These are phyloP conservation scores for Arthrinium puccinioides DNA, from an alignment of 2,329 filamentous ascomycete genomes.

Conservation along the genomic window DNA sequence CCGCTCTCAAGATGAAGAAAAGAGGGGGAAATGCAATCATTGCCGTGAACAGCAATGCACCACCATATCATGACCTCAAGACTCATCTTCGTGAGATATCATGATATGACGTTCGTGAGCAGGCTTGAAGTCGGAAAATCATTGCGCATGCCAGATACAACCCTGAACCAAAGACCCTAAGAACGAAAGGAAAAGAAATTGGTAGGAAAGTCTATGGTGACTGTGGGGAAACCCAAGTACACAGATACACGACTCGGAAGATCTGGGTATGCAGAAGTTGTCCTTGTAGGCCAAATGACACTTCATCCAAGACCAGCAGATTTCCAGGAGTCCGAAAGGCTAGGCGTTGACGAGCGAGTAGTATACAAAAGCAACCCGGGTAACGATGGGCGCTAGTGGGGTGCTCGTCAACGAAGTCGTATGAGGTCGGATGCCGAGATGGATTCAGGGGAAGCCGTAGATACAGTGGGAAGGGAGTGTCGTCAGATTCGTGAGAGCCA, in stretches of 20 bases:
- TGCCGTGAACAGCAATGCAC: neutral
- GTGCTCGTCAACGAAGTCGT: slow-evolving; percentile 14
- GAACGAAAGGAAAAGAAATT: slow-evolving; percentile 7
- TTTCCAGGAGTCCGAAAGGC: slow-evolving; percentile 9
- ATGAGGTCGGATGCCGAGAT: slow-evolving; percentile 12
- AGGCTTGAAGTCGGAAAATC: slow-evolving; percentile 1
- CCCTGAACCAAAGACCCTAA: neutral
- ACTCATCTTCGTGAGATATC: slow-evolving; percentile 1
- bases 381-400: slow-evolving; percentile 13
- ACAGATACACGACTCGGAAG: slow-evolving; percentile 14
- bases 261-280: slow-evolving; percentile 8
- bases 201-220: slow-evolving; percentile 17
- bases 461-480: slow-evolving; percentile 11
- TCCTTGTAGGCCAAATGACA: slow-evolving; percentile 8
- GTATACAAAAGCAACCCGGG: slow-evolving; percentile 21
- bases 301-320: slow-evolving; percentile 8
- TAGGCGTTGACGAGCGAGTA: slow-evolving; percentile 19
- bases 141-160: slow-evolving; percentile 6
- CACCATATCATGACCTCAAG: neutral
- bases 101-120: slow-evolving; percentile 3
- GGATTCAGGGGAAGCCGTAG: slow-evolving; percentile 3
- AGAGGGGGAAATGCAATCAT: neutral
- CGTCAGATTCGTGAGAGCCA: slow-evolving; percentile 24
- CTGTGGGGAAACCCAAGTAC: slow-evolving; percentile 17
- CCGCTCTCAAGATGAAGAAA: neutral